A percentile compares a stretch with the other conserved stretches of the same genome.
Evolutionary conservation across 225 moss, liverwort and hornwort genomes (phyloP).

Genomic region (Thuidium tamariscinum): DNA sequence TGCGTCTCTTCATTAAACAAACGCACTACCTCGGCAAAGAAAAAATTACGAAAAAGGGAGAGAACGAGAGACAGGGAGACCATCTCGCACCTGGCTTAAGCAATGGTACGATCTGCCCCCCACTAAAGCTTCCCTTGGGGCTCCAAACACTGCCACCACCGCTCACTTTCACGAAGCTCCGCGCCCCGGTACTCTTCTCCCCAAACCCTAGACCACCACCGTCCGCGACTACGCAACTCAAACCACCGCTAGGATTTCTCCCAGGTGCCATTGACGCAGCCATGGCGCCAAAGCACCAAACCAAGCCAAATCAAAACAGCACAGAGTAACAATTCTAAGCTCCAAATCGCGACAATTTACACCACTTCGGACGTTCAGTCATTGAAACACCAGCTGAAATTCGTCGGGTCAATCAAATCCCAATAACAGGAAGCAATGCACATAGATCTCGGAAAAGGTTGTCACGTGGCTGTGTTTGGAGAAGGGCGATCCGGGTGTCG

Average conservation of each 20-base stretch:
- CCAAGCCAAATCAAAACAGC: neutral
- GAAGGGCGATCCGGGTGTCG: neutral
- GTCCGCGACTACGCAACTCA: neutral
- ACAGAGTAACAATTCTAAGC: neutral
- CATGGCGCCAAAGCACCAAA: constrained; percentile 4
- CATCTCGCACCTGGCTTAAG: neutral
- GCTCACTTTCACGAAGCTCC: constrained; percentile 2
- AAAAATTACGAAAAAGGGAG: neutral
- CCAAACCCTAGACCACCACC: neutral
- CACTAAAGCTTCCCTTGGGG: constrained; percentile 1
- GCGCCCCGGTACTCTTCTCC: neutral
- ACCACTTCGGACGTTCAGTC: neutral
- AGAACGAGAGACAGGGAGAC: neutral
- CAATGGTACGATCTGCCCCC: neutral
- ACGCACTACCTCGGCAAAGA: neutral
- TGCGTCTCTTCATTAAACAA: neutral
- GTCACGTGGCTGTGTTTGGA: neutral
- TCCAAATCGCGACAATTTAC: neutral
- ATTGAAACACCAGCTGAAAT: neutral
- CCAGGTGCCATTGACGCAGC: constrained; percentile 8
- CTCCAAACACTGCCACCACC: neutral
- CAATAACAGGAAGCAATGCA: neutral
- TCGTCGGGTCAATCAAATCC: neutral
- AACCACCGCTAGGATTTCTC: neutral
- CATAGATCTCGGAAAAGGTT: neutral